A percentile compares a stretch with the other conserved stretches of the same genome.
Conservation (phyloP, 768 basidiomycete genomes). For the Amanita inopinata region DNA sequence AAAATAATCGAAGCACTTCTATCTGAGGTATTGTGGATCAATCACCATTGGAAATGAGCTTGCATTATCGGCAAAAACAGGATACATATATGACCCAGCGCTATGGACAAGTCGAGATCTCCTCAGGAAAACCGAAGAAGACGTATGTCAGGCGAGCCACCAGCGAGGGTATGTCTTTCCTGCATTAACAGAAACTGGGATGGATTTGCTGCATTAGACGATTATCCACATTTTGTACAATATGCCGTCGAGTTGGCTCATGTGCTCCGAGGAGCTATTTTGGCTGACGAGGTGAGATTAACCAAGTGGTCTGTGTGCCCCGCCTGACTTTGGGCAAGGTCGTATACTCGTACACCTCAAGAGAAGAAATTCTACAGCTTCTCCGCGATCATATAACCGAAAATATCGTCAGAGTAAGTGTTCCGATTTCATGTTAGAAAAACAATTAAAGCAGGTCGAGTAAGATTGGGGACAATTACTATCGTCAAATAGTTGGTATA, state of each 20-base stretch:
- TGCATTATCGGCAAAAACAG: conserved; percentile 25
- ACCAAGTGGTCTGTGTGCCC: background rate
- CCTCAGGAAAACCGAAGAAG: conserved; percentile 46
- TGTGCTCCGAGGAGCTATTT: conserved; percentile 63
- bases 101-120: conserved; percentile 56
- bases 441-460: conserved; percentile 5
- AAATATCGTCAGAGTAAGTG: conserved; percentile 81
- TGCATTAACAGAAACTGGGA: background rate
- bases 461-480: conserved; percentile 75
- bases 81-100: conserved; percentile 64
- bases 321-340: conserved; percentile 18
- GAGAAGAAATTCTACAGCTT: conserved; percentile 55
- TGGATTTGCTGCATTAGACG: conserved; percentile 35
- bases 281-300: conserved; percentile 79
- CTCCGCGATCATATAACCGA: conserved; percentile 86
- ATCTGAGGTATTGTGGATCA: conserved; percentile 43
- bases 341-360: conserved; percentile 43
- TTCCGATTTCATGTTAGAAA: background rate
- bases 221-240: conserved; percentile 64
- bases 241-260: conserved; percentile 61
- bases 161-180: conserved; percentile 43
- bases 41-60: background rate
- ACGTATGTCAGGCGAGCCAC: conserved; percentile 50
- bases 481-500: conserved; percentile 87
- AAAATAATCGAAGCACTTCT: conserved; percentile 66